phyloP scores from a whole-genome alignment of 202 grass and related monocot species.

The Zizania palustris region DNA sequence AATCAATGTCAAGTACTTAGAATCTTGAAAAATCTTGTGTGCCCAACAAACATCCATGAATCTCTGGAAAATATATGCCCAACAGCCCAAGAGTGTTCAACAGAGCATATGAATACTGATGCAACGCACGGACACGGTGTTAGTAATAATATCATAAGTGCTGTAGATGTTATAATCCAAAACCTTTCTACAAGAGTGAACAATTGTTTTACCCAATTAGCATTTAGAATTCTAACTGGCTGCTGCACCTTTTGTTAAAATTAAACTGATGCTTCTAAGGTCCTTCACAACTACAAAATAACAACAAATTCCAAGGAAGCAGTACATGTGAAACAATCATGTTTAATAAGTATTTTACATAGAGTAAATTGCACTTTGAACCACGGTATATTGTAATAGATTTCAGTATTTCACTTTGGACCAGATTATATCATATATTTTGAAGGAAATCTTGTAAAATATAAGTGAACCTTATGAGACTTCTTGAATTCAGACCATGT shows the following conservation, averaged over 20 bases:
- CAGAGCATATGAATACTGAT: not conserved
- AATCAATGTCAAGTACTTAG: not conserved
- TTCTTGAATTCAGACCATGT: no score
- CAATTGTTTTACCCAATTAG: not conserved
- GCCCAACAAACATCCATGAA: not conserved
- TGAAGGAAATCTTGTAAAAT: no score
- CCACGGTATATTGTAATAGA: no score
- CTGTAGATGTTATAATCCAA: not conserved
- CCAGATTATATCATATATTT: no score
- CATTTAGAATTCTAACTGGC: not conserved
- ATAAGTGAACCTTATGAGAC: no score
- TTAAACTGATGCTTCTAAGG: not conserved
- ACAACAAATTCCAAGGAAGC: not conserved
- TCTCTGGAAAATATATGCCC: not conserved
- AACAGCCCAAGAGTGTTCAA: not conserved
- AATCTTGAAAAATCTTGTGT: not conserved
- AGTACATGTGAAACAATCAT: not conserved
- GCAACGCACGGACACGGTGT: not conserved
- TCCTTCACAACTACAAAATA: conserved; percentile 21
- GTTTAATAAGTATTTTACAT: conserved; percentile 1
- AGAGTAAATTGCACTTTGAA: not conserved
- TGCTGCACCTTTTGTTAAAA: not conserved
- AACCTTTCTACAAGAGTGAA: not conserved
- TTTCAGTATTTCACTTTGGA: no score
- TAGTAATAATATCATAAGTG: not conserved